A percentile compares a stretch with the other conserved stretches of the same genome.
Evolutionary conservation across 139 green algal genomes (phyloP).

Genomic region (Chlamydomonas eustigma): DNA sequence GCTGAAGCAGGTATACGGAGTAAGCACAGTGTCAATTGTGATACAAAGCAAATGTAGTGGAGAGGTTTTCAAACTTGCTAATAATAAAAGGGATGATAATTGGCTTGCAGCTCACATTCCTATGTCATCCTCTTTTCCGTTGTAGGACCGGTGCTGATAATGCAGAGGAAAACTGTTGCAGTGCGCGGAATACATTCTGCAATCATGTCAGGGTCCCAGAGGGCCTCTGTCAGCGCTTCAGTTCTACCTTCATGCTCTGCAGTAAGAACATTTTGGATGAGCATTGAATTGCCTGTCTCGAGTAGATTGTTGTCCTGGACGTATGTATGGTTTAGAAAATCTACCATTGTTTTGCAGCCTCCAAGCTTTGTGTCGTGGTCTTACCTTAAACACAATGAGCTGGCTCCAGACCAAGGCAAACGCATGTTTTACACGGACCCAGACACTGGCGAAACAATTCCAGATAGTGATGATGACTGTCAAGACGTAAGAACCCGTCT

Average conservation of each 20-base stretch:
- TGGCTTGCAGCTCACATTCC: background rate
- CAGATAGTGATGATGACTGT: conserved; percentile 1
- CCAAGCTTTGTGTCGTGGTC: conserved; percentile 59
- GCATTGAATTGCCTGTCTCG: background rate
- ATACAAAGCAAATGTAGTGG: background rate
- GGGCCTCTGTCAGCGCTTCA: background rate
- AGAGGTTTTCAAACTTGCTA: background rate
- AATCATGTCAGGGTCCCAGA: background rate
- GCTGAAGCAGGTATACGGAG: too few species aligned
- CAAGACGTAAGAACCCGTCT: background rate
- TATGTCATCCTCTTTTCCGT: background rate
- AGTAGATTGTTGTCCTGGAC: background rate
- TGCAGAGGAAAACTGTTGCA: background rate
- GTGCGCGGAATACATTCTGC: background rate
- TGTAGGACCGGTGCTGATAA: background rate
- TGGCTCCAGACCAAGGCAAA: conserved; percentile 42
- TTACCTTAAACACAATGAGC: conserved; percentile 51
- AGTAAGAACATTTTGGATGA: background rate
- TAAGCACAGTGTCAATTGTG: background rate
- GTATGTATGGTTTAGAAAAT: background rate
- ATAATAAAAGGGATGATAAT: background rate
- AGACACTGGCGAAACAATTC: background rate
- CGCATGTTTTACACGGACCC: conserved; percentile 49
- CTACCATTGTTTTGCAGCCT: conserved; percentile 23
- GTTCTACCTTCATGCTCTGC: background rate